Evolutionary conservation across 2,329 filamentous ascomycete genomes (phyloP).

Genomic region (Tolypocladium album): DNA sequence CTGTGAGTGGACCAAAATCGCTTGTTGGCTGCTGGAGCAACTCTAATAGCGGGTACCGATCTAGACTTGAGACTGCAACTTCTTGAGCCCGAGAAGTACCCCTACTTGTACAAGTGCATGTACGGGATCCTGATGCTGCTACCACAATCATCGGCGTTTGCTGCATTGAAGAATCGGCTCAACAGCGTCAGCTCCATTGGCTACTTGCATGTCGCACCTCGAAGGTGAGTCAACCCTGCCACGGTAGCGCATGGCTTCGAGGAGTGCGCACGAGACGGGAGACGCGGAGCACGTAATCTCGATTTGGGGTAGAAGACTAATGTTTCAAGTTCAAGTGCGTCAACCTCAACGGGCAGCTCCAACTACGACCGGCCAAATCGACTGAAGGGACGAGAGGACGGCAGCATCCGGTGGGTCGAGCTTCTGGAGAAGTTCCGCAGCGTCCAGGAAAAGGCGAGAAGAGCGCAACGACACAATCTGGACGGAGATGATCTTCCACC

Average conservation of each 20-base stretch:
- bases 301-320: neutral
- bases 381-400: constrained; percentile 73
- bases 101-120: constrained; percentile 93
- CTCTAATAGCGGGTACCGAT: neutral
- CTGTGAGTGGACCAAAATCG: constrained; percentile 46
- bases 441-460: constrained; percentile 77
- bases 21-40: neutral
- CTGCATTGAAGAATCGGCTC: constrained; percentile 87
- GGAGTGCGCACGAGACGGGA: neutral
- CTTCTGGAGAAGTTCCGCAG: constrained; percentile 88
- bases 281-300: neutral
- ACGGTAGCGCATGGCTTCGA: neutral
- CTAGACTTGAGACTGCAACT: constrained; percentile 86
- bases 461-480: constrained; percentile 50
- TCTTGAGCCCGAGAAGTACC: constrained; percentile 88
- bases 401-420: constrained; percentile 81
- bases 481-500: constrained; percentile 37
- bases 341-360: constrained; percentile 37
- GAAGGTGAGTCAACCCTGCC: constrained; percentile 49
- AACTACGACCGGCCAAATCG: constrained; percentile 65
- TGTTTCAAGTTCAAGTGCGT: constrained; percentile 22
- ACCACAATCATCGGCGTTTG: constrained; percentile 96
- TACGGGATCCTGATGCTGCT: constrained; percentile 96
- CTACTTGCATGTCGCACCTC: constrained; percentile 72
- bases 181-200: constrained; percentile 97